These are phyloP conservation scores for Rubia yunnanensis DNA, from an alignment of 257 asterid species.

Conservation along the genomic window DNA sequence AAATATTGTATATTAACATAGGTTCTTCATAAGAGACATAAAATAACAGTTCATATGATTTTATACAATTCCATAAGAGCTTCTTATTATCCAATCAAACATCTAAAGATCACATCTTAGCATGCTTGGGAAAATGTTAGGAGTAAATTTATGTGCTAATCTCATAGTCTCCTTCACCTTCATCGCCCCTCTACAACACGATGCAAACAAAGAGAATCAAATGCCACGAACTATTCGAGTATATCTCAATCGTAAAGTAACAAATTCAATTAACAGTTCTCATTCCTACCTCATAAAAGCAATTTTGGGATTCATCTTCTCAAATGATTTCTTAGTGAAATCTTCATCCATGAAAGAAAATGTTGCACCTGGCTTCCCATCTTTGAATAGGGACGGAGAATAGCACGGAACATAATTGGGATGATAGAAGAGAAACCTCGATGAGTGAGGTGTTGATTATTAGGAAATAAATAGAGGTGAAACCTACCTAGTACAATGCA, in stretches of 20 bases:
- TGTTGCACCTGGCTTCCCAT: conserved; percentile 90
- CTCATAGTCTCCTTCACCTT: conserved; percentile 82
- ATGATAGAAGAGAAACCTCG: no score
- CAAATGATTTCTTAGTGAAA: conserved; percentile 33
- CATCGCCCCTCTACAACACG: conserved; percentile 62
- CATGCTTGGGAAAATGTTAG: conserved; percentile 93
- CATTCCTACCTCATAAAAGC: conserved; percentile 49
- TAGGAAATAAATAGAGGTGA: no score
- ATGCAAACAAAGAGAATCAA: conserved; percentile 6
- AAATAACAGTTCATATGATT: not conserved
- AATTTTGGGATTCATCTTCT: conserved; percentile 50
- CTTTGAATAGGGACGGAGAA: no score
- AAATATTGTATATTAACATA: not conserved
- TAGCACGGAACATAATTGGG: no score
- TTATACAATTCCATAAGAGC: not conserved
- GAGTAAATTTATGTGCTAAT: conserved; percentile 89
- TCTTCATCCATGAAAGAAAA: conserved; percentile 85
- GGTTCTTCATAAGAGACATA: no score
- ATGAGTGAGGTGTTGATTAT: no score
- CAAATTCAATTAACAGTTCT: conserved; percentile 7
- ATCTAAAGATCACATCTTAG: conserved; percentile 56
- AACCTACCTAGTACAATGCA: no score
- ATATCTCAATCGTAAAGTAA: not conserved
- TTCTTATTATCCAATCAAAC: not conserved
- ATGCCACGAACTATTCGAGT: not conserved